Base-by-base conservation (phyloP, 208 protist species). In the Leptomonas pyrrhocoris region DNA sequence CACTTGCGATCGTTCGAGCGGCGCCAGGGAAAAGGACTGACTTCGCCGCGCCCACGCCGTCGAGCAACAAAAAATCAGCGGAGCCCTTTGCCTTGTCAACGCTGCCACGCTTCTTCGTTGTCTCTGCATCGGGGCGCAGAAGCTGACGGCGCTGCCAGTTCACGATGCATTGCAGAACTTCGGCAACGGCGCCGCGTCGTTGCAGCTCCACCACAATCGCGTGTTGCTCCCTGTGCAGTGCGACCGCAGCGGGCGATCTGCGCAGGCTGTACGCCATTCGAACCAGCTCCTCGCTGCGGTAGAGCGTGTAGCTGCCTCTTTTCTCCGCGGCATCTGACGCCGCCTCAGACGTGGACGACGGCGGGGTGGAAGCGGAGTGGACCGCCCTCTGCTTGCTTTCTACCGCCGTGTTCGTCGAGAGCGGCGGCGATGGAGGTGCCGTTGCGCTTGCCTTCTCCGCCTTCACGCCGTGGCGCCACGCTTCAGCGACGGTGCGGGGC, bases 111-210 rank as follows among this genome's bases (percentile, higher is more conserved):
- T n/a, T 23, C 13, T 30, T 18, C 38, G 18, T 38, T n/a, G 36
- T 34, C 45, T 68, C 65, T 27, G 46, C 23, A 11, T 61, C 62
- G 0, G 80, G 48, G 13, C 45, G 56, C 3, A 61, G 57, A 11
- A 77, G 72, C 72, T 73, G 68, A 19, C 83, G 80, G 2, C 74
- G 78, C 51, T 82, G 75, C 89, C 89, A 94, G 62, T 92, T 88
- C n/a, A 79, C 70, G 23, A 86, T 66, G 75, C 89, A 94, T 75
- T 91, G 81, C 40, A 87, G 66, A 1, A 76, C 46, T 46, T 81
- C 76, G 34, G 55, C 13, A 42, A 81, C 66, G 16, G 68, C 75
- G 3, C 61, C 77, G 19, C 80, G 73, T 1, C 55, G 45, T 2
- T 42, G 40, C 31, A 86, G 65, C 56, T 87, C 74, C 4, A 28